These are phyloP conservation scores for Diaporthe sp. DNA, from an alignment of 2,329 filamentous ascomycete species.

Conservation along the genomic window DNA sequence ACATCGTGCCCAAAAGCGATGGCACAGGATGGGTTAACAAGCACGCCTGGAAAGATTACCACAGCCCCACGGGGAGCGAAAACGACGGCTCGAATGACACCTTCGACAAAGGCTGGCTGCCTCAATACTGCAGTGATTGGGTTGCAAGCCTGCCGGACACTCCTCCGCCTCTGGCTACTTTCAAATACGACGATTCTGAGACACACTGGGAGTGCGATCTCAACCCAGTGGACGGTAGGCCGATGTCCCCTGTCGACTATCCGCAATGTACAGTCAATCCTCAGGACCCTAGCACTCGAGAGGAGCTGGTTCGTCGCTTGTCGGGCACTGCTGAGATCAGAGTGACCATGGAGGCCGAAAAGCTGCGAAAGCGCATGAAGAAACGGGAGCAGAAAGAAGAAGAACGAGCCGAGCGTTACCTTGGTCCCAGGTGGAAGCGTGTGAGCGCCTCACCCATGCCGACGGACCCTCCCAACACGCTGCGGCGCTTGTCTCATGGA, in stretches of 20 bases:
- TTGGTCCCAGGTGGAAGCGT: neutral
- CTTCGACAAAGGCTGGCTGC: constrained; percentile 9
- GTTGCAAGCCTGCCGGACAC: neutral
- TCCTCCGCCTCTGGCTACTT: neutral
- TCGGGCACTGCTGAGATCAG: constrained; percentile 14
- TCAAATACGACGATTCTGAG: neutral
- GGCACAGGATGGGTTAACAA: constrained; percentile 33
- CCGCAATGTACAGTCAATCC: constrained; percentile 32
- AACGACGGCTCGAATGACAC: neutral
- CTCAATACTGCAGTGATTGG: constrained; percentile 31
- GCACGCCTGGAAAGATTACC: constrained; percentile 33
- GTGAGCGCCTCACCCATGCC: neutral
- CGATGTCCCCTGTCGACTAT: constrained; percentile 39
- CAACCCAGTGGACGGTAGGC: constrained; percentile 29
- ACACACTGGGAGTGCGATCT: constrained; percentile 40
- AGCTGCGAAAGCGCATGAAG: constrained; percentile 28
- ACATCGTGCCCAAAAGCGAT: constrained; percentile 30
- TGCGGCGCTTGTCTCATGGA: no score
- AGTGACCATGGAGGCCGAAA: constrained; percentile 1
- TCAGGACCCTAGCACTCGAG: neutral
- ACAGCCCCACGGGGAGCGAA: neutral
- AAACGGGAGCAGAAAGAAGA: neutral
- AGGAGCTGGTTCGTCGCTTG: constrained; percentile 14
- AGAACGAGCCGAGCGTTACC: neutral
- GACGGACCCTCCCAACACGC: no score